phyloP scores from a whole-genome alignment of 768 basidiomycete species.

The Suillus spraguei region DNA sequence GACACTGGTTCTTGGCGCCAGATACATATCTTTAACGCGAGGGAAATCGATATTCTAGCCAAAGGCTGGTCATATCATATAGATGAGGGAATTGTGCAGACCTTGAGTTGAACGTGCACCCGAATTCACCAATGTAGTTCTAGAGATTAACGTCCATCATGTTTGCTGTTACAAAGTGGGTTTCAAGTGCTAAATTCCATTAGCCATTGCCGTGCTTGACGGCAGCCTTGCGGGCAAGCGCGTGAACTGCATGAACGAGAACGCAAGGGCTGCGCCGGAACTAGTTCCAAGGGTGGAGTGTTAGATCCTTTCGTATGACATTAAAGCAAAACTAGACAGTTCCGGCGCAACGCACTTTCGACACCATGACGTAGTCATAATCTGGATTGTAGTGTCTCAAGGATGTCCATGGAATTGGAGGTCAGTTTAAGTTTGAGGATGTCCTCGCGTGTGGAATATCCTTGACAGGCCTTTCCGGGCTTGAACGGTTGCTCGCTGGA shows the following conservation, averaged over 20 bases:
- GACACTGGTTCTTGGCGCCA: neutral
- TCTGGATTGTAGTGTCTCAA: neutral
- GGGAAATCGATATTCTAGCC: neutral
- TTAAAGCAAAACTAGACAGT: neutral
- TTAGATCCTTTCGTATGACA: neutral
- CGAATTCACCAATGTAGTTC: neutral
- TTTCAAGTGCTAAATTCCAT: neutral
- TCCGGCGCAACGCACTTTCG: too few species aligned
- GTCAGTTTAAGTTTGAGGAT: neutral
- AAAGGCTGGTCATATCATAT: neutral
- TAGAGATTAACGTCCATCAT: neutral
- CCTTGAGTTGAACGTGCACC: neutral
- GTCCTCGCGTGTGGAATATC: conserved; percentile 20
- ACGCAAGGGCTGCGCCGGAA: neutral
- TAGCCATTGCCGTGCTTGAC: neutral
- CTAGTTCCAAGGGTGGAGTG: neutral
- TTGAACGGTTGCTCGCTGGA: conserved; percentile 23
- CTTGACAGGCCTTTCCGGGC: conserved; percentile 26
- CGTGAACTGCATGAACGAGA: neutral
- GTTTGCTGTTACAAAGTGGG: too few species aligned
- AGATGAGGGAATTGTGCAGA: neutral
- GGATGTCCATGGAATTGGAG: neutral
- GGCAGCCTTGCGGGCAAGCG: neutral
- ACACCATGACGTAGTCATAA: neutral
- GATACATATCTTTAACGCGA: neutral